Conservation (phyloP, 2,329 filamentous ascomycete genomes). For the Stachybotrys elegans region DNA sequence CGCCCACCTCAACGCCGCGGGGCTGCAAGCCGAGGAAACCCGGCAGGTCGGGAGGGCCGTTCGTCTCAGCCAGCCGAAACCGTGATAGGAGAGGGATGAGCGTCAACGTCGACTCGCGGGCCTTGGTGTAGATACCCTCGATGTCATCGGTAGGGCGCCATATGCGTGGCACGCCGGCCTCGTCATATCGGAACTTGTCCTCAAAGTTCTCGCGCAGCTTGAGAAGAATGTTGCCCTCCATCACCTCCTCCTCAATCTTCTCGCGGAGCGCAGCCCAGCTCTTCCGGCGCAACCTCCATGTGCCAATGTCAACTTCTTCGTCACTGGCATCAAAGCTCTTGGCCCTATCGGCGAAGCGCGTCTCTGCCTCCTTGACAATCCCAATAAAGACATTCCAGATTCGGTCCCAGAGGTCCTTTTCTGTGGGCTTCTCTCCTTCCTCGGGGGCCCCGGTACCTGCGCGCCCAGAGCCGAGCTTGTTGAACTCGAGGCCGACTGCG, state of each 20-base stretch:
- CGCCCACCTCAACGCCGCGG: conserved; percentile 66
- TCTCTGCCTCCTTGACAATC: conserved; percentile 80
- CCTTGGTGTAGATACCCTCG: conserved; percentile 88
- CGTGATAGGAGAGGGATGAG: conserved; percentile 84
- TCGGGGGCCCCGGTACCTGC: conserved; percentile 78
- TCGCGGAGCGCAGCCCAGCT: conserved; percentile 87
- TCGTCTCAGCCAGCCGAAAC: conserved; percentile 74
- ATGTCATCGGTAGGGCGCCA: conserved; percentile 98
- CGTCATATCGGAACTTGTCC: conserved; percentile 98
- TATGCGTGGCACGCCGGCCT: conserved; percentile 87
- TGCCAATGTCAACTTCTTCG: conserved; percentile 85
- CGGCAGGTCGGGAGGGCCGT: conserved; percentile 73
- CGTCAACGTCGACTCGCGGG: conserved; percentile 84
- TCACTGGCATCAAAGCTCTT: conserved; percentile 89
- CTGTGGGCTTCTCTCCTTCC: conserved; percentile 66
- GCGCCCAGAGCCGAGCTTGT: conserved; percentile 85
- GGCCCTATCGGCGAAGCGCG: conserved; percentile 79
- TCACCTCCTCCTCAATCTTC: conserved; percentile 94
- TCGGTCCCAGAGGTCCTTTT: conserved; percentile 92
- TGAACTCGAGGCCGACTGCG: conserved; percentile 88
- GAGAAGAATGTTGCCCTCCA: conserved; percentile 92
- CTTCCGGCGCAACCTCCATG: conserved; percentile 90
- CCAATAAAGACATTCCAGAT: conserved; percentile 84
- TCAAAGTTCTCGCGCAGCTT: conserved; percentile 98
- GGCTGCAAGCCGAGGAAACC: conserved; percentile 80